phyloP scores from a whole-genome alignment of 768 basidiomycete genomes.

The Polyporus arcularius region DNA sequence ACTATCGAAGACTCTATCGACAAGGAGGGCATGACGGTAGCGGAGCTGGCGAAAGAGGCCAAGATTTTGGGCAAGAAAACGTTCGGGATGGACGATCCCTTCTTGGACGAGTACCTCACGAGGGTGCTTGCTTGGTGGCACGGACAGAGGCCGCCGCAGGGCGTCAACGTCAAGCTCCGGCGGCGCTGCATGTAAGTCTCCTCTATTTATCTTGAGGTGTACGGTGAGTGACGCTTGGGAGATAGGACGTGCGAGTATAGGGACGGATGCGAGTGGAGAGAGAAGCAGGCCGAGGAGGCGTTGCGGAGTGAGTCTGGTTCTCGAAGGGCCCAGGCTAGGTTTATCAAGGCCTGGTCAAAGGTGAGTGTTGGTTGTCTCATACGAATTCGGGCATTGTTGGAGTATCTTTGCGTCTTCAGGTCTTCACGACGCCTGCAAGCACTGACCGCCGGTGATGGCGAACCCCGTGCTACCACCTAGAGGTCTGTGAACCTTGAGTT shows the following conservation, averaged over 20 bases:
- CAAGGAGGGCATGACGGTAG: slow-evolving; percentile 10
- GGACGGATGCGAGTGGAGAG: slow-evolving; percentile 80
- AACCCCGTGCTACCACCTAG: no score
- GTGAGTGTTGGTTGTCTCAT: no score
- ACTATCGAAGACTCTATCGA: slow-evolving; percentile 2
- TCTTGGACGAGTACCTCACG: slow-evolving; percentile 55
- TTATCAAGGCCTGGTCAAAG: no score
- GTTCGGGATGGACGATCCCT: slow-evolving; percentile 54
- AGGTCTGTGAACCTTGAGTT: no score
- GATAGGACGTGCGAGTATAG: slow-evolving; percentile 64
- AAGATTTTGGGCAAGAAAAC: slow-evolving; percentile 63
- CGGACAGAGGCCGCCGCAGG: slow-evolving; percentile 65
- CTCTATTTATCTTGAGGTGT: neutral
- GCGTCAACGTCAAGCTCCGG: slow-evolving; percentile 62
- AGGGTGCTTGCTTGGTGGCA: slow-evolving; percentile 75
- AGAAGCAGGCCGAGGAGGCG: slow-evolving; percentile 48
- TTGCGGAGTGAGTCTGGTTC: neutral
- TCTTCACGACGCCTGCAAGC: no score
- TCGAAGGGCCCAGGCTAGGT: neutral
- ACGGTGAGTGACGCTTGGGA: neutral
- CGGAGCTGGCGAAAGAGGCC: slow-evolving; percentile 12
- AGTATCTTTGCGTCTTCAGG: no score
- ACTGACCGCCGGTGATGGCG: no score
- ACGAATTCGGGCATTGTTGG: no score
- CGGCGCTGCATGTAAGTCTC: slow-evolving; percentile 65